These are phyloP conservation scores for Aspergillus intermedius DNA, from an alignment of 2,329 filamentous ascomycete genomes.

Conservation along the genomic window DNA sequence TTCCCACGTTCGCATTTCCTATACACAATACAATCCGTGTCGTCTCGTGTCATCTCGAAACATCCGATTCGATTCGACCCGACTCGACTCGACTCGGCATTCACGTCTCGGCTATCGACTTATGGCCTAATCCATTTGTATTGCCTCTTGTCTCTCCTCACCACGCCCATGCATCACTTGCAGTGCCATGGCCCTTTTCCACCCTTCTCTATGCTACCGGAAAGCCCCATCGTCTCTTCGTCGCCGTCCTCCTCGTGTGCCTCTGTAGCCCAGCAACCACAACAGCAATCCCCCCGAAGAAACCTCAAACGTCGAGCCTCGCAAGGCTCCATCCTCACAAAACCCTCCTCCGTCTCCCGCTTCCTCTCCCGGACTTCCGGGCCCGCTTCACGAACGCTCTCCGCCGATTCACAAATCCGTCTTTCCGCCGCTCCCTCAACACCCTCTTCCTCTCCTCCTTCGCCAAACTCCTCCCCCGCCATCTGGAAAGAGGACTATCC, in stretches of 20 bases:
- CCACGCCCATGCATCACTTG: conserved; percentile 25
- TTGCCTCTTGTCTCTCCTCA: too few species aligned
- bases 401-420: conserved; percentile 24
- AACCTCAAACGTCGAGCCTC: conserved; percentile 31
- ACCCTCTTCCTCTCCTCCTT: conserved; percentile 24
- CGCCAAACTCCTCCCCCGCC: conserved; percentile 24
- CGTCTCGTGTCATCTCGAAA: neutral
- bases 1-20: neutral
- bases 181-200: conserved; percentile 27
- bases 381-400: conserved; percentile 17
- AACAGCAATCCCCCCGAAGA: neutral
- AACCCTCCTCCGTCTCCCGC: conserved; percentile 29
- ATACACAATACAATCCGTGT: neutral
- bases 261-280: neutral
- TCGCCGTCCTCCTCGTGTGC: conserved; percentile 13
- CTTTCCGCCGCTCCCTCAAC: conserved; percentile 27
- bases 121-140: too few species aligned
- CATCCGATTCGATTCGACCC: neutral
- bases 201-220: conserved; percentile 17
- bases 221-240: conserved; percentile 24
- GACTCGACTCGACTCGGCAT: too few species aligned
- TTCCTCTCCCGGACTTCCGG: conserved; percentile 30
- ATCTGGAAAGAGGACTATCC: conserved; percentile 27
- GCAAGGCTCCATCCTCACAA: conserved; percentile 29
- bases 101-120: too few species aligned